Conservation (phyloP, 2,329 filamentous ascomycete species). For the Botrytis byssoidea region DNA sequence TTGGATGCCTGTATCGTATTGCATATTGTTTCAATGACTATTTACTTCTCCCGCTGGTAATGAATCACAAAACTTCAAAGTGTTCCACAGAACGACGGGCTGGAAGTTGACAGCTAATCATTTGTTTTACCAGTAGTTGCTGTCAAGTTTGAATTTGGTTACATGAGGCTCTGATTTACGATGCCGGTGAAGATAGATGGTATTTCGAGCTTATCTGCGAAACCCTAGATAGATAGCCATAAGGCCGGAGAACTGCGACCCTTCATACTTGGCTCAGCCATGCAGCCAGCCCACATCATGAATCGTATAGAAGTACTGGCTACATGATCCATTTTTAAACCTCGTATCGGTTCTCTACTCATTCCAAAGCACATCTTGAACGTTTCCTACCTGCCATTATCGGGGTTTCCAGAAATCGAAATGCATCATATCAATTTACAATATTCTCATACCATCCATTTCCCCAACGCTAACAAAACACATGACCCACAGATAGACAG, state of each 20-base stretch:
- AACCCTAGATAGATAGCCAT: background rate
- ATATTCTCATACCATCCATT: background rate
- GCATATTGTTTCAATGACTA: background rate
- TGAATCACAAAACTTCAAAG: background rate
- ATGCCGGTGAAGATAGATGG: background rate
- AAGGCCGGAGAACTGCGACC: background rate
- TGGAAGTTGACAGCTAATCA: background rate
- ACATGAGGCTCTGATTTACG: background rate
- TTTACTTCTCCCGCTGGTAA: background rate
- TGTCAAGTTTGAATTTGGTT: background rate
- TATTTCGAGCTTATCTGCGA: background rate
- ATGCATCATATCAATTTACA: background rate
- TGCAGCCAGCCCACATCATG: background rate
- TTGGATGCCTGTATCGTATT: constrained; percentile 7
- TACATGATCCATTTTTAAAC: background rate
- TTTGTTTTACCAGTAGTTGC: background rate
- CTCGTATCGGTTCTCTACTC: background rate
- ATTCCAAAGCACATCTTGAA: background rate
- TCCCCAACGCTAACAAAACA: background rate
- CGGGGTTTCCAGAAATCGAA: background rate
- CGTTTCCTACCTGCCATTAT: background rate
- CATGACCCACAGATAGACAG: background rate
- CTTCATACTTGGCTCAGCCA: background rate
- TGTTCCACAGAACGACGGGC: background rate
- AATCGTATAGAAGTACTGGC: background rate